Evolutionary conservation across 140 eudicot genomes (phyloP).

Genomic region (Senecio squalidus): DNA sequence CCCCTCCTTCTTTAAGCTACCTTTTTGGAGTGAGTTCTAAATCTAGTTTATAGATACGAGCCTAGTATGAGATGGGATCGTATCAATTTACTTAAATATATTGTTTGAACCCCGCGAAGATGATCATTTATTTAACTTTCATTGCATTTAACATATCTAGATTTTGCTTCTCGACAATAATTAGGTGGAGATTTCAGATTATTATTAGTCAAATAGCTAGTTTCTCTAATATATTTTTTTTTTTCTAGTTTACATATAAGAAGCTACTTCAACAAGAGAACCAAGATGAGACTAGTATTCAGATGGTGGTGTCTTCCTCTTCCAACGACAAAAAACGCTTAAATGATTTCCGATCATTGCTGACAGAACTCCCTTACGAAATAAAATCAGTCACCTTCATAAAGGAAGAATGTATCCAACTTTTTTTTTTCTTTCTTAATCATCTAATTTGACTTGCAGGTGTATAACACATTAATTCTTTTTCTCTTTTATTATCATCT

Average conservation of each 20-base stretch:
- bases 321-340: background rate
- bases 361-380: background rate
- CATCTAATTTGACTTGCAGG: background rate
- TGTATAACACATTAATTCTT: background rate
- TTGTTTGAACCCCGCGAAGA: background rate
- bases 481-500: background rate
- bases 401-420: background rate
- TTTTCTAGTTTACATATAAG: background rate
- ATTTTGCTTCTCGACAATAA: background rate
- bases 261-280: conserved; percentile 5
- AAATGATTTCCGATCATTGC: background rate
- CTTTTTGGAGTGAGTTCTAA: too few relatives aligned
- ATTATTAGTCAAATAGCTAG: background rate
- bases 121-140: background rate
- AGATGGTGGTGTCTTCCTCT: conserved; percentile 3
- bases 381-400: background rate
- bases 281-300: background rate
- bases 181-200: background rate
- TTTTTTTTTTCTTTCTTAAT: background rate
- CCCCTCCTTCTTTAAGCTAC: too few relatives aligned
- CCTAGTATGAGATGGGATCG: too few relatives aligned
- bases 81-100: too few relatives aligned
- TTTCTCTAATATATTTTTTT: background rate
- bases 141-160: background rate
- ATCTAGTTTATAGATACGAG: too few relatives aligned